These are phyloP conservation scores for Tuber magnatum DNA, from an alignment of 495 filamentous ascomycete genomes.

Conservation along the genomic window DNA sequence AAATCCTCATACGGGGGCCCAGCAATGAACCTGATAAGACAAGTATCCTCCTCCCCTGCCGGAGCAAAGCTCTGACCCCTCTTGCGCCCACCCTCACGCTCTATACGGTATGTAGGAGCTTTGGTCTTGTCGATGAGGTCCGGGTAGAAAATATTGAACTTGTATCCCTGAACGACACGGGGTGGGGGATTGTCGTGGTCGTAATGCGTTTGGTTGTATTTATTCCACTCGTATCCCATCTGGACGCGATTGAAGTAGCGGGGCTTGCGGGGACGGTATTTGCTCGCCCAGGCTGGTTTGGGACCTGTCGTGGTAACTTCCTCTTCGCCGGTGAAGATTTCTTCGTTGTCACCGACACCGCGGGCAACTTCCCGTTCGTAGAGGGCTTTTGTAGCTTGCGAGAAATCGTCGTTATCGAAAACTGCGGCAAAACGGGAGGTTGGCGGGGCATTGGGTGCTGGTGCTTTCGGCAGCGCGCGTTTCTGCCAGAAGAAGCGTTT, in stretches of 20 bases:
- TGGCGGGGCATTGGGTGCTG: slow-evolving; percentile 44
- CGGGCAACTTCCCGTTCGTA: slow-evolving; percentile 92
- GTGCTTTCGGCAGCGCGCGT: slow-evolving; percentile 25
- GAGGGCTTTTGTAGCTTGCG: slow-evolving; percentile 79
- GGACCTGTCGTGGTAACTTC: slow-evolving; percentile 55
- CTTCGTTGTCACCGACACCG: slow-evolving; percentile 86
- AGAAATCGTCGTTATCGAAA: slow-evolving; percentile 71
- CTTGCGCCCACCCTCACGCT: slow-evolving; percentile 81
- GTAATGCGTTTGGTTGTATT: slow-evolving; percentile 99
- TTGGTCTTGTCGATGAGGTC: slow-evolving; percentile 95
- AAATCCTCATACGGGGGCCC: slow-evolving; percentile 96
- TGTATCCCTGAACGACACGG: slow-evolving; percentile 97
- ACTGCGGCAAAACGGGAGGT: slow-evolving; percentile 66
- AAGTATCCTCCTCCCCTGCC: slow-evolving; percentile 97
- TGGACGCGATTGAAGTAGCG: slow-evolving; percentile 97
- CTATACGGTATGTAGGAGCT: slow-evolving; percentile 90
- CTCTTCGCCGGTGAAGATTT: slow-evolving; percentile 92
- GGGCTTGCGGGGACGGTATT: slow-evolving; percentile 87
- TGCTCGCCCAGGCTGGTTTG: slow-evolving; percentile 76
- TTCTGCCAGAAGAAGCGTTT: slow-evolving; percentile 39
- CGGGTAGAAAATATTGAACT: slow-evolving; percentile 99
- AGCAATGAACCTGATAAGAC: slow-evolving; percentile 89
- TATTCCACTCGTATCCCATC: slow-evolving; percentile 99
- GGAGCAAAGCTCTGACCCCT: slow-evolving; percentile 86
- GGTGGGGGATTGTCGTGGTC: slow-evolving; percentile 97